A percentile compares a stretch with the other conserved stretches of the same genome.
Conservation (phyloP, 352 stramenopile species). For the Phytophthora nicotianae region DNA sequence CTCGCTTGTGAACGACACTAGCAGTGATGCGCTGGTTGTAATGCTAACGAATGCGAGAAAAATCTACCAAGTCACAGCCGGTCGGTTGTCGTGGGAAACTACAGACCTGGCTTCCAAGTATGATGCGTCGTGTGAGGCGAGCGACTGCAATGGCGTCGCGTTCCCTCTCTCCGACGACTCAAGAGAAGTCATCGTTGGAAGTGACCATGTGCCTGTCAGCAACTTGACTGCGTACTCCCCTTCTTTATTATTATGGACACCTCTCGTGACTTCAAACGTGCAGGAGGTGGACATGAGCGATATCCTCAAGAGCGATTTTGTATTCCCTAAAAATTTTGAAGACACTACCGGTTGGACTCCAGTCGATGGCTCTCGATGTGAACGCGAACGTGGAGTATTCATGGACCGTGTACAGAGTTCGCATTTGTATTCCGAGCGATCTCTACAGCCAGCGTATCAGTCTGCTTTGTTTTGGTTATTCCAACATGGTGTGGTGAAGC, state of each 20-base stretch:
- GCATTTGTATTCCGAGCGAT: slow-evolving; percentile 56
- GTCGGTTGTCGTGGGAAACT: slow-evolving; percentile 44
- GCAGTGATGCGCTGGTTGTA: slow-evolving; percentile 25
- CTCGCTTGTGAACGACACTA: slow-evolving; percentile 16
- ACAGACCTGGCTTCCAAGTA: slow-evolving; percentile 40
- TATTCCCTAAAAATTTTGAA: slow-evolving; percentile 56
- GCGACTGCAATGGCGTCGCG: slow-evolving; percentile 36
- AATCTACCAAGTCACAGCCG: slow-evolving; percentile 54
- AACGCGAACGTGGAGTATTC: slow-evolving; percentile 51
- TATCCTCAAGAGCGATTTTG: slow-evolving; percentile 59
- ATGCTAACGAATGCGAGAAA: slow-evolving; percentile 50
- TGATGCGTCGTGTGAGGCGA: slow-evolving; percentile 34
- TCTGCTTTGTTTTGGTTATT: slow-evolving; percentile 63
- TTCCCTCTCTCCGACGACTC: slow-evolving; percentile 27
- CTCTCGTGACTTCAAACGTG: slow-evolving; percentile 49
- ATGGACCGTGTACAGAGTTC: slow-evolving; percentile 46
- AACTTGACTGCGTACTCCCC: slow-evolving; percentile 41
- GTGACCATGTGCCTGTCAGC: slow-evolving; percentile 32
- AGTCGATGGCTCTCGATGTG: slow-evolving; percentile 42
- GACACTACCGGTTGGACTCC: slow-evolving; percentile 36
- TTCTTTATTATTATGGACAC: slow-evolving; percentile 33
- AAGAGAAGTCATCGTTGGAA: slow-evolving; percentile 38
- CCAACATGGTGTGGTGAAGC: slow-evolving; percentile 43
- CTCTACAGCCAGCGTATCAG: slow-evolving; percentile 51
- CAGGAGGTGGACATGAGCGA: slow-evolving; percentile 57